phyloP scores from a whole-genome alignment of 1,139 yeast species.

The Spathaspora sp. region DNA sequence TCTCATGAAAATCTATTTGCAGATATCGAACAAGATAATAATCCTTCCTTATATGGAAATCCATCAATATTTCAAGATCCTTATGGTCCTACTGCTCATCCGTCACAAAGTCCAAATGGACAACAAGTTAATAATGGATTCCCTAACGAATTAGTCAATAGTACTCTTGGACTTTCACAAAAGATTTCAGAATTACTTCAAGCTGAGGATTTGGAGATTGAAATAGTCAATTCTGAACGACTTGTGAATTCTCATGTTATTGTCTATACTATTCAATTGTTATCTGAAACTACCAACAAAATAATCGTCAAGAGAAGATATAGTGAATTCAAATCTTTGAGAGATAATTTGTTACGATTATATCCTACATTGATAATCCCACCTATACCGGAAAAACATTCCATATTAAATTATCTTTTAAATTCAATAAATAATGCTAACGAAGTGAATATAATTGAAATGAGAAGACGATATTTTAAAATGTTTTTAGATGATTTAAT shows the following conservation, averaged over 20 bases:
- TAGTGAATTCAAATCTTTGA: conserved; percentile 53
- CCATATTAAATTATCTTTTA: conserved; percentile 42
- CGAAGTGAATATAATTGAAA: conserved; percentile 40
- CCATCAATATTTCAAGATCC: conserved; percentile 30
- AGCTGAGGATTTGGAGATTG: conserved; percentile 27
- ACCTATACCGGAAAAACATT: conserved; percentile 60
- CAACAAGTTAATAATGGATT: conserved; percentile 8
- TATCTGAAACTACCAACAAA: conserved; percentile 13
- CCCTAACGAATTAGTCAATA: conserved; percentile 27
- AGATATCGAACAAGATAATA: conserved; percentile 50
- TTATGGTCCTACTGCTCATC: conserved; percentile 18
- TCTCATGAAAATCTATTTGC: conserved; percentile 24
- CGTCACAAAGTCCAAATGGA: conserved; percentile 5
- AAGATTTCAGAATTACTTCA: conserved; percentile 31
- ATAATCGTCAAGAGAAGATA: conserved; percentile 50
- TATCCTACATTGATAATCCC: conserved; percentile 55
- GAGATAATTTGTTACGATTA: conserved; percentile 43
- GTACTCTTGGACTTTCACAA: conserved; percentile 41
- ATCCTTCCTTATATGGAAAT: conserved; percentile 45
- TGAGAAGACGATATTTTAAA: conserved; percentile 41
- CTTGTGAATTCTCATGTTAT: conserved; percentile 40
- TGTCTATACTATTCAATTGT: conserved; percentile 39
- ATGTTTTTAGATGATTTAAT: conserved; percentile 38
- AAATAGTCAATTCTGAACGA: conserved; percentile 37
- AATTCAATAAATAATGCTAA: conserved; percentile 40